A percentile compares a stretch with the other conserved stretches of the same genome.
These are phyloP conservation scores for Fusarium tanahbumbuense DNA, from an alignment of 2,329 filamentous ascomycete species.

Conservation along the genomic window DNA sequence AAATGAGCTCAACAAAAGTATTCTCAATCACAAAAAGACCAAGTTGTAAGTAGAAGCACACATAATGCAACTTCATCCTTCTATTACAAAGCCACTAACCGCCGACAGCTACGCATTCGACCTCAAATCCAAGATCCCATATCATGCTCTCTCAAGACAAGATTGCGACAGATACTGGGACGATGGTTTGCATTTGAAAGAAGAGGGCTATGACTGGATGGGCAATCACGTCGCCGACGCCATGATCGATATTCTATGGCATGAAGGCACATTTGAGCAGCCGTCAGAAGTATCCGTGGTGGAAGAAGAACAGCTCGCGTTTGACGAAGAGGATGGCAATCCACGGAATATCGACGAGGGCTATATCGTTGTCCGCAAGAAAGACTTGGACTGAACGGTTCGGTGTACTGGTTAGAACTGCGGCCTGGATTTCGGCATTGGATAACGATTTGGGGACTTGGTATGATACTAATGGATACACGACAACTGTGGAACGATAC, in stretches of 20 bases:
- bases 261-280: constrained; percentile 44
- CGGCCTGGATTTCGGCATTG: neutral
- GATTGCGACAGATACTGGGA: constrained; percentile 67
- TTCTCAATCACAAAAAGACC: constrained; percentile 60
- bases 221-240: constrained; percentile 66
- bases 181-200: constrained; percentile 69
- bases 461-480: neutral
- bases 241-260: constrained; percentile 60
- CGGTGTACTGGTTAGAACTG: neutral
- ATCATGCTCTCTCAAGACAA: constrained; percentile 58
- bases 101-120: constrained; percentile 66
- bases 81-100: neutral
- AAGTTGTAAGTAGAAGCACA: constrained; percentile 61
- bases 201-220: constrained; percentile 71
- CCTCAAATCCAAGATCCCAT: constrained; percentile 66
- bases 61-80: neutral
- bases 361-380: constrained; percentile 63
- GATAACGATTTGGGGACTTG: neutral
- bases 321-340: constrained; percentile 64
- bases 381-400: neutral
- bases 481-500: neutral
- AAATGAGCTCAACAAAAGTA: constrained; percentile 63
- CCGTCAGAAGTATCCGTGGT: constrained; percentile 6
- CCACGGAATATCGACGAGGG: constrained; percentile 61
- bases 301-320: constrained; percentile 42